Conservation (phyloP, 495 filamentous ascomycete genomes). For the Podospora pseudopauciseta region DNA sequence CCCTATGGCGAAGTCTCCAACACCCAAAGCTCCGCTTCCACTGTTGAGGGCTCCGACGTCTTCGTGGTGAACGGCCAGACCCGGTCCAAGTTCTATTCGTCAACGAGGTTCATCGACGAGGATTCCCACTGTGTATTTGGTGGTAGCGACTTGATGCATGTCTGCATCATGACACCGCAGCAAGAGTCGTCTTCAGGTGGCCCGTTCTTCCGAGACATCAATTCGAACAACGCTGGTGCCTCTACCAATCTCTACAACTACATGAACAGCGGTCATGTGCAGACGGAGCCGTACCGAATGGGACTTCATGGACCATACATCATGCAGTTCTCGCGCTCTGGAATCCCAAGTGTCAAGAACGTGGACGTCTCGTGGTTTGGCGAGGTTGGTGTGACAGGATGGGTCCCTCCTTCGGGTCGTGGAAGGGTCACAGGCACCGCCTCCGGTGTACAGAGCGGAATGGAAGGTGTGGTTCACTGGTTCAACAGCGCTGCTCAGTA, state of each 20-base stretch:
- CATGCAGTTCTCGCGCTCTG: slow-evolving; percentile 57
- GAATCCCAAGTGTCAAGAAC: slow-evolving; percentile 47
- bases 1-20: slow-evolving; percentile 49
- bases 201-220: slow-evolving; percentile 63
- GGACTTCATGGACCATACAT: slow-evolving; percentile 67
- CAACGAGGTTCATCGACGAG: slow-evolving; percentile 64
- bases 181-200: slow-evolving; percentile 54
- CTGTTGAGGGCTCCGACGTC: slow-evolving; percentile 62
- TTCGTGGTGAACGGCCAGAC: slow-evolving; percentile 59
- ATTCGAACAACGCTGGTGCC: slow-evolving; percentile 57
- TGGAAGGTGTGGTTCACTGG: slow-evolving; percentile 61
- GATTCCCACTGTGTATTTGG: slow-evolving; percentile 57
- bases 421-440: slow-evolving; percentile 60
- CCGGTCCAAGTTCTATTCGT: slow-evolving; percentile 66
- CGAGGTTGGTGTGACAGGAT: slow-evolving; percentile 54
- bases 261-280: slow-evolving; percentile 63
- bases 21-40: slow-evolving; percentile 46
- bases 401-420: slow-evolving; percentile 49
- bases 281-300: slow-evolving; percentile 59
- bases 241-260: slow-evolving; percentile 64
- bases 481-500: slow-evolving; percentile 61
- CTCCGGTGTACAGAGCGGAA: slow-evolving; percentile 44
- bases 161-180: slow-evolving; percentile 51
- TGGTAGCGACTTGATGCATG: slow-evolving; percentile 41
- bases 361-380: slow-evolving; percentile 58